phyloP scores from a whole-genome alignment of 495 filamentous ascomycete genomes.

The Aspergillus cavernicola region DNA sequence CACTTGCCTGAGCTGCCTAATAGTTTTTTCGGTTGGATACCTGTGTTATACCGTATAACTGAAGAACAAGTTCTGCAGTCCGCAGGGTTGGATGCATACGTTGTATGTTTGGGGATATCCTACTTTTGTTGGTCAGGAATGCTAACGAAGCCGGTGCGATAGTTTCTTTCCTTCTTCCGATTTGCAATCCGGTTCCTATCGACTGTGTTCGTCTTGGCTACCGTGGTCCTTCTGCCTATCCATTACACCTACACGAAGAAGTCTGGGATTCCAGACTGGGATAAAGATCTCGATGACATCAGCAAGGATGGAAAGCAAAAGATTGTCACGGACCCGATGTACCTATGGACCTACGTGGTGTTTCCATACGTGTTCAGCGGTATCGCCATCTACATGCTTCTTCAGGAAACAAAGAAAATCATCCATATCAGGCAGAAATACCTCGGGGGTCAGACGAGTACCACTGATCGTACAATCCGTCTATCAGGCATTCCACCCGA shows the following conservation, averaged over 20 bases:
- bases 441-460: slow-evolving; percentile 85
- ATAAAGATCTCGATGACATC: slow-evolving; percentile 24
- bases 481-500: slow-evolving; percentile 84
- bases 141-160: background rate
- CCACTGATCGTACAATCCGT: slow-evolving; percentile 90
- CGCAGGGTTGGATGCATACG: slow-evolving; percentile 92
- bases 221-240: slow-evolving; percentile 77
- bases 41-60: slow-evolving; percentile 78
- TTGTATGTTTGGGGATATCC: slow-evolving; percentile 52
- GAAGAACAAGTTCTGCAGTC: slow-evolving; percentile 87
- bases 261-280: slow-evolving; percentile 39
- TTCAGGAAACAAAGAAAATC: slow-evolving; percentile 75
- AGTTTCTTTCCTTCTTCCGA: slow-evolving; percentile 93
- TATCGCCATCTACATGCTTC: slow-evolving; percentile 76
- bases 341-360: slow-evolving; percentile 89
- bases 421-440: slow-evolving; percentile 86
- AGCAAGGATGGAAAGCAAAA: slow-evolving; percentile 28
- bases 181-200: slow-evolving; percentile 83
- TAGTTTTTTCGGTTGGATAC: slow-evolving; percentile 91
- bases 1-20: slow-evolving; percentile 78
- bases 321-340: slow-evolving; percentile 38
- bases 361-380: slow-evolving; percentile 90
- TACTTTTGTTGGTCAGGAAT: background rate
- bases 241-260: slow-evolving; percentile 65
- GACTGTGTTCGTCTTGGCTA: slow-evolving; percentile 73